A percentile compares a stretch with the other conserved stretches of the same genome.
Conservation (phyloP, 2,329 filamentous ascomycete species). For the Monosporascus ibericus region DNA sequence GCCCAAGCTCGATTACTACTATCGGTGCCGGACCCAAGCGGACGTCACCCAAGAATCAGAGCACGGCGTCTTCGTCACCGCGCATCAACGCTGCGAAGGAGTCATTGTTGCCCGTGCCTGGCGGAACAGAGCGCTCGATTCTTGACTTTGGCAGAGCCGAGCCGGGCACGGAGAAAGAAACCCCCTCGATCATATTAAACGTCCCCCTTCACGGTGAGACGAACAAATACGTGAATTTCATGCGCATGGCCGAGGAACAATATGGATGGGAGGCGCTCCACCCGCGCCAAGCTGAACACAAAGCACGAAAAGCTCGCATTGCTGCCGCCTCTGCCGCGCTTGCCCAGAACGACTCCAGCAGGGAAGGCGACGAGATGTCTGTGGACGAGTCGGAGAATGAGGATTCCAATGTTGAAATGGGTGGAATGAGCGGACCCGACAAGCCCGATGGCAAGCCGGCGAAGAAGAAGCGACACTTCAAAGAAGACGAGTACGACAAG, state of each 20-base stretch:
- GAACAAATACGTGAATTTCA: conserved; percentile 93
- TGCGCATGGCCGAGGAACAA: conserved; percentile 83
- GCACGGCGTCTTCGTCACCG: conserved; percentile 39
- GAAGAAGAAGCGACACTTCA: conserved; percentile 75
- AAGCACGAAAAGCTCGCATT: conserved; percentile 80
- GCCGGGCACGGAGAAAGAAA: conserved; percentile 52
- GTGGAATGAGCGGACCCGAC: conserved; percentile 58
- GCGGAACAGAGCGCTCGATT: conserved; percentile 45
- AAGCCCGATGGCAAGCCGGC: conserved; percentile 53
- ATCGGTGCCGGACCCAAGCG: conserved; percentile 24
- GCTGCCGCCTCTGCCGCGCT: conserved; percentile 82
- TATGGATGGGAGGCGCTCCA: conserved; percentile 95
- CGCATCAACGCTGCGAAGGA: conserved; percentile 46
- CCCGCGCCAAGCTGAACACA: conserved; percentile 81
- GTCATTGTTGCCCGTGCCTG: conserved; percentile 27
- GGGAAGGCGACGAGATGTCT: conserved; percentile 77
- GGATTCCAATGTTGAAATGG: conserved; percentile 85
- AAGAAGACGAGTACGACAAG: conserved; percentile 78
- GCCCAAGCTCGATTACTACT: conserved; percentile 27
- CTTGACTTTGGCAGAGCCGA: conserved; percentile 56
- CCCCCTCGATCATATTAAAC: conserved; percentile 76
- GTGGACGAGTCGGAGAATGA: conserved; percentile 69
- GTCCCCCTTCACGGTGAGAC: conserved; percentile 74
- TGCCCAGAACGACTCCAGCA: conserved; percentile 65
- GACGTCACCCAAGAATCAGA: conserved; percentile 29